Evolutionary conservation across 495 filamentous ascomycete genomes (phyloP).

Genomic region (Daldinia concentrica): DNA sequence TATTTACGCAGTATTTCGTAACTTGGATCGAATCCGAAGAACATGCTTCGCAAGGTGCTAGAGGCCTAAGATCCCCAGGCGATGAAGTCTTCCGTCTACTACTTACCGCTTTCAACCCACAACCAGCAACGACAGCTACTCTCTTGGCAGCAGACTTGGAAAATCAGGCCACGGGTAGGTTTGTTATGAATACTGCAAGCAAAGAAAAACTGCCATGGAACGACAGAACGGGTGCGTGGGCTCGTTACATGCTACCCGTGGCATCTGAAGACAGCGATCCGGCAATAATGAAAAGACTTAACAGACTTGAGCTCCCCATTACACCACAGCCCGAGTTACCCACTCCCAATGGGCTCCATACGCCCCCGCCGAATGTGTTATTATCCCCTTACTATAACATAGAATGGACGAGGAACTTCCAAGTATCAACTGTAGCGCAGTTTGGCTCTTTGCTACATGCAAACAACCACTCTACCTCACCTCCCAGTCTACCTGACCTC

Average conservation of each 20-base stretch:
- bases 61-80: slow-evolving; percentile 38
- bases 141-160: slow-evolving; percentile 17
- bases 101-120: slow-evolving; percentile 47
- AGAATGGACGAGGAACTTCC: slow-evolving; percentile 43
- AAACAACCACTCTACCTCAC: slow-evolving; percentile 8
- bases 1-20: slow-evolving; percentile 41
- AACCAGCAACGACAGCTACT: slow-evolving; percentile 31
- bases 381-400: not conserved
- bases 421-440: slow-evolving; percentile 47
- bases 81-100: slow-evolving; percentile 58
- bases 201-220: slow-evolving; percentile 55
- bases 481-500: slow-evolving; percentile 16
- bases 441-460: slow-evolving; percentile 56
- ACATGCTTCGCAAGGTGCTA: slow-evolving; percentile 17
- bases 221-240: slow-evolving; percentile 53
- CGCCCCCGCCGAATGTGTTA: not conserved
- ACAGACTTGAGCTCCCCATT: slow-evolving; percentile 32
- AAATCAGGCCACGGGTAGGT: slow-evolving; percentile 27
- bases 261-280: not conserved
- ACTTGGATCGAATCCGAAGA: slow-evolving; percentile 51
- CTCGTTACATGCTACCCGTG: slow-evolving; percentile 42
- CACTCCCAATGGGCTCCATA: slow-evolving; percentile 1
- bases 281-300: not conserved
- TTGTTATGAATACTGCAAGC: slow-evolving; percentile 38
- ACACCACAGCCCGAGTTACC: slow-evolving; percentile 2